Percentiles rank a stretch among this genome's conserved stretches.
phyloP scores from a whole-genome alignment of 805 yeast genomes.

The Starmerella floris region DNA sequence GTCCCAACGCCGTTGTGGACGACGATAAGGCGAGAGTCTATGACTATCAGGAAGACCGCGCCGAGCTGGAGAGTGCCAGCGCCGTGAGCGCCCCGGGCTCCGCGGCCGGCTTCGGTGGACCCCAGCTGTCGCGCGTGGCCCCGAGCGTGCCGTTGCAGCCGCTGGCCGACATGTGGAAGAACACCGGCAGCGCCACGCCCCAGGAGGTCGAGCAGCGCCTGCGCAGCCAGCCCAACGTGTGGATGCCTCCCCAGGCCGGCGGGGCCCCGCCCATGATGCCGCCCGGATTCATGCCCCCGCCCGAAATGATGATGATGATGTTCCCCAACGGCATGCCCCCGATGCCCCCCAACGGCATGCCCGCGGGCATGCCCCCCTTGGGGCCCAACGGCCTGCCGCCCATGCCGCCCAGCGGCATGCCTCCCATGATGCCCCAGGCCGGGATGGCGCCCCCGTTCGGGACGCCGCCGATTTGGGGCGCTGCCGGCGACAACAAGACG shows the following conservation, averaged over 20 bases:
- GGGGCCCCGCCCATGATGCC: background rate
- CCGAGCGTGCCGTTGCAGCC: constrained; percentile 16
- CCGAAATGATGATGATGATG: background rate
- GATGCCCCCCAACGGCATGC: constrained; percentile 1
- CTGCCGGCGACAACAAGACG: background rate
- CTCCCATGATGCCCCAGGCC: background rate
- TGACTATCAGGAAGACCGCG: constrained; percentile 17
- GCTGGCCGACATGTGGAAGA: constrained; percentile 17
- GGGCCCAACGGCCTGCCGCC: background rate
- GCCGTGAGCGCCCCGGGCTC: constrained; percentile 5
- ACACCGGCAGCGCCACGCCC: constrained; percentile 2
- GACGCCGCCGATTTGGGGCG: constrained; percentile 4
- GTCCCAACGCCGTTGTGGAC: constrained; percentile 19
- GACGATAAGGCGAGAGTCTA: constrained; percentile 17
- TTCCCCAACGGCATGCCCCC: background rate
- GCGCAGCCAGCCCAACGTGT: constrained; percentile 2
- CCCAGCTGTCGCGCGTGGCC: background rate
- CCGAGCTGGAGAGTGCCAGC: constrained; percentile 13
- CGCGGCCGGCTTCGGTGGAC: background rate
- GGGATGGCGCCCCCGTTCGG: constrained; percentile 3
- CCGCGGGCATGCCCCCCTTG: background rate
- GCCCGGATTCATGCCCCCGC: constrained; percentile 2
- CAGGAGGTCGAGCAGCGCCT: constrained; percentile 14
- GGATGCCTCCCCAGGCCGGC: constrained; percentile 1
- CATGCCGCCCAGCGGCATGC: constrained; percentile 5